Conservation (phyloP, 2,329 filamentous ascomycete species). For the Phyllosticta paracitricarpa region DNA sequence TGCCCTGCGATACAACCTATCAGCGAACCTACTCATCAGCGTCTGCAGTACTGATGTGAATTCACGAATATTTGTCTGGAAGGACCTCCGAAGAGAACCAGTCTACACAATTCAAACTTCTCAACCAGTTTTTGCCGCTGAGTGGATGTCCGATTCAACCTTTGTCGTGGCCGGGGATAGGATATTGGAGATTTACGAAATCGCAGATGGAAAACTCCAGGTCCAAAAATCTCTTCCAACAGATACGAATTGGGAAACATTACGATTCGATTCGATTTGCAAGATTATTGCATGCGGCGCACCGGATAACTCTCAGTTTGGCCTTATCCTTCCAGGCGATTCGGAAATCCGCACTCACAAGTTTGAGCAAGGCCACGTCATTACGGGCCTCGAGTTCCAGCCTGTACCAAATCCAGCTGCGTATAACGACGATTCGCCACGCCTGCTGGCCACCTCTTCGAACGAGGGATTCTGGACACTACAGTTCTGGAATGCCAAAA, state of each 20-base stretch:
- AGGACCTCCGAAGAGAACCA: conserved; percentile 23
- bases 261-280: conserved; percentile 32
- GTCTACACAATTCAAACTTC: conserved; percentile 33
- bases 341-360: conserved; percentile 23
- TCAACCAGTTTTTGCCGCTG: conserved; percentile 32
- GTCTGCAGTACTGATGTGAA: conserved; percentile 30
- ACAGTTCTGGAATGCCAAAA: conserved; percentile 31
- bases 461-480: conserved; percentile 26
- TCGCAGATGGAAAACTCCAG: conserved; percentile 16
- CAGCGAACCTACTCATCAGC: conserved; percentile 23
- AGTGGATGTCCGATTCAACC: conserved; percentile 33
- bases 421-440: conserved; percentile 16
- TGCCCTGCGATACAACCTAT: conserved; percentile 26
- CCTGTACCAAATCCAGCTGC: conserved; percentile 13
- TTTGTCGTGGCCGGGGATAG: conserved; percentile 36
- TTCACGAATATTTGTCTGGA: conserved; percentile 31
- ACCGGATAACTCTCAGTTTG: conserved; percentile 18
- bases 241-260: conserved; percentile 24
- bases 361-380: conserved; percentile 23
- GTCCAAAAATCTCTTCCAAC: conserved; percentile 24
- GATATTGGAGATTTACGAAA: conserved; percentile 29
- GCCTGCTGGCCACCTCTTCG: conserved; percentile 31
- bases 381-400: conserved; percentile 34
- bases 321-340: conserved; percentile 26
- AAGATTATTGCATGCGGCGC: conserved; percentile 29